Evolutionary conservation across 176 grass and related monocot genomes (phyloP).

Genomic region (Musa itinerans): DNA sequence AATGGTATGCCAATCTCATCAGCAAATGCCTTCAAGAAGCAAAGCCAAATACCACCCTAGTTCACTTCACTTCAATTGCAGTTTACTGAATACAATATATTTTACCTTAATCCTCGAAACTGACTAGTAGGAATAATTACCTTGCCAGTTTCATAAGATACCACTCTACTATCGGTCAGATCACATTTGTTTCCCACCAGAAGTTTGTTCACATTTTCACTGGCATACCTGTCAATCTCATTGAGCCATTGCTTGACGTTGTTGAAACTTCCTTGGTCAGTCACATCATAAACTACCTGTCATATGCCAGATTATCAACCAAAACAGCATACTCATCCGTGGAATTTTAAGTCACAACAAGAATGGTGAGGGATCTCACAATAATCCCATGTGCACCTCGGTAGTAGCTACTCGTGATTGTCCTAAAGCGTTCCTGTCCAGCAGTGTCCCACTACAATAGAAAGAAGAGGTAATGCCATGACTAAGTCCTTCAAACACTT

Average conservation of each 20-base stretch:
- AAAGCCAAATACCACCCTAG: no score
- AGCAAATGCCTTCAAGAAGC: constrained; percentile 33
- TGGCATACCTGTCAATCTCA: constrained; percentile 62
- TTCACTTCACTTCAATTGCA: no score
- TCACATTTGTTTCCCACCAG: constrained; percentile 15
- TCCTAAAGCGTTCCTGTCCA: constrained; percentile 66
- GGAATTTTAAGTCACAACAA: not conserved
- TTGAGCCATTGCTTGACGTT: constrained; percentile 20
- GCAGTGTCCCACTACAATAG: constrained; percentile 57
- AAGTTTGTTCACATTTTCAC: constrained; percentile 73
- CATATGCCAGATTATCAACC: no score
- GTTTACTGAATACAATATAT: no score
- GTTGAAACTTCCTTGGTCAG: constrained; percentile 53
- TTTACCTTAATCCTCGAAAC: constrained; percentile 2
- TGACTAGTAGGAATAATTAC: constrained; percentile 19
- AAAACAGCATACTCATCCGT: no score
- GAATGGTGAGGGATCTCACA: constrained; percentile 22
- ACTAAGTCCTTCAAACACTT: constrained; percentile 8
- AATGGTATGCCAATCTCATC: constrained; percentile 56
- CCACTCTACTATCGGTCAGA: constrained; percentile 43
- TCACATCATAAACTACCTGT: constrained; percentile 67
- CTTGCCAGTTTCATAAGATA: constrained; percentile 56
- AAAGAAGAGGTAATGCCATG: constrained; percentile 6
- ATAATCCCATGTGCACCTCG: constrained; percentile 68
- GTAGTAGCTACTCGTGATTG: constrained; percentile 70